phyloP scores from a whole-genome alignment of 257 asterid species.

The Solanum tacnaense region DNA sequence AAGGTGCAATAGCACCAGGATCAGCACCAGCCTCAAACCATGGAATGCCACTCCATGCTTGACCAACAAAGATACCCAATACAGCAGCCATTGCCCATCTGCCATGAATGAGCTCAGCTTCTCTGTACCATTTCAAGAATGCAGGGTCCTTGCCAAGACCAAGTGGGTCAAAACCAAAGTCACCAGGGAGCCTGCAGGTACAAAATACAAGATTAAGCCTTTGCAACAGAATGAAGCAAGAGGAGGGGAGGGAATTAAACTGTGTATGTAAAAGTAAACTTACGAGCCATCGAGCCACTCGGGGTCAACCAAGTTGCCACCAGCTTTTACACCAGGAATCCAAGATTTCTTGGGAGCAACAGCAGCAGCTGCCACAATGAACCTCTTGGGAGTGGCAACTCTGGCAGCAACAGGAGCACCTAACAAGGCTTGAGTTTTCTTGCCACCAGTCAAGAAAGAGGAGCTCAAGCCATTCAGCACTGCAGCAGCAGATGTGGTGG shows the following conservation, averaged over 20 bases:
- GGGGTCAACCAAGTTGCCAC: conserved; percentile 66
- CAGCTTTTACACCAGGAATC: conserved; percentile 75
- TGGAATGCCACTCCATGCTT: conserved; percentile 86
- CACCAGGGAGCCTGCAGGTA: conserved; percentile 73
- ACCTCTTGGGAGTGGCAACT: conserved; percentile 34
- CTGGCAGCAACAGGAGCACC: conserved; percentile 40
- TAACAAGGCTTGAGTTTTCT: conserved; percentile 50
- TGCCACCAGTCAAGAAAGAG: conserved; percentile 69
- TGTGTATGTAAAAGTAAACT: conserved; percentile 10
- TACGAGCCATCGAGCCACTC: conserved; percentile 99
- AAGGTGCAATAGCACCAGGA: conserved; percentile 92
- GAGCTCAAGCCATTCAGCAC: conserved; percentile 66
- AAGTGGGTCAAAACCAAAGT: conserved; percentile 89
- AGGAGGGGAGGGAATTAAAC: background rate
- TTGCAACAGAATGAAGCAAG: background rate
- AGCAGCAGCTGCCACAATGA: conserved; percentile 37
- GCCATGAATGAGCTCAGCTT: conserved; percentile 97
- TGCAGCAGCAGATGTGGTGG: conserved; percentile 92
- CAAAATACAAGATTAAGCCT: background rate
- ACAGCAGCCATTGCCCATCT: conserved; percentile 97
- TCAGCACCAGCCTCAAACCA: conserved; percentile 97
- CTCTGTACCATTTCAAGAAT: conserved; percentile 95
- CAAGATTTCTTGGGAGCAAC: conserved; percentile 84
- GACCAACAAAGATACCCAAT: conserved; percentile 88
- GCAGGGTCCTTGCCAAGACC: conserved; percentile 96